These are phyloP conservation scores for Xerocomellus amylosporus DNA, from an alignment of 768 basidiomycete species.

Conservation along the genomic window DNA sequence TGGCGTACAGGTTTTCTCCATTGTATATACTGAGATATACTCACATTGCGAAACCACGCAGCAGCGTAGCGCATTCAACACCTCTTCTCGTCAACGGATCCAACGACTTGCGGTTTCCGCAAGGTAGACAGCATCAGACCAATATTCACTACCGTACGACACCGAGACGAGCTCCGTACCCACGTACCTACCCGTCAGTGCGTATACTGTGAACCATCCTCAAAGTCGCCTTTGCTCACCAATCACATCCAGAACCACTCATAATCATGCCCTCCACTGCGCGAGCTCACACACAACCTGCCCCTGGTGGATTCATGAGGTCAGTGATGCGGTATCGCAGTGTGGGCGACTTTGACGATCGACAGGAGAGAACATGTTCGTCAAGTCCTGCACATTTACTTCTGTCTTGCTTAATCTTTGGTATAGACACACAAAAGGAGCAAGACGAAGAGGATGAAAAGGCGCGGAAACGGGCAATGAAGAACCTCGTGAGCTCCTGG, in stretches of 20 bases:
- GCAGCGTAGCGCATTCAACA: background rate
- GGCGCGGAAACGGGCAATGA: conserved; percentile 43
- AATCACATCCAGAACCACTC: conserved; percentile 2
- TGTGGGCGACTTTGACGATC: conserved; percentile 15
- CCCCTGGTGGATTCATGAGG: conserved; percentile 12
- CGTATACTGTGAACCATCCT: background rate
- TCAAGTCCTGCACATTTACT: background rate
- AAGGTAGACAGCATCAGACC: background rate
- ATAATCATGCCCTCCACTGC: conserved; percentile 10
- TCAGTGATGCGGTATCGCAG: conserved; percentile 10
- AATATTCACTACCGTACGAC: background rate
- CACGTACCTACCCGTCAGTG: conserved; percentile 6
- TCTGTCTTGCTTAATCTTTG: background rate
- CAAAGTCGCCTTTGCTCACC: background rate
- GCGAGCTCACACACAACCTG: conserved; percentile 19
- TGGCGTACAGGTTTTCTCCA: conserved; percentile 2
- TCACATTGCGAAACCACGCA: background rate
- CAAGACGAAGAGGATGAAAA: conserved; percentile 49
- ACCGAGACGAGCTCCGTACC: conserved; percentile 4
- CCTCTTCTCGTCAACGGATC: background rate
- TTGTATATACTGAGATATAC: background rate
- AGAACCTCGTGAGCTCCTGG: conserved; percentile 55
- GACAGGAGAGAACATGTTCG: conserved; percentile 19
- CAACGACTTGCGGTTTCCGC: conserved; percentile 1
- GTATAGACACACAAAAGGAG: conserved; percentile 44